Evolutionary conservation across 2,329 filamentous ascomycete genomes (phyloP), one percentile per base, ranked within the genome.

Genomic region (Fusarium dimerum): DNA sequence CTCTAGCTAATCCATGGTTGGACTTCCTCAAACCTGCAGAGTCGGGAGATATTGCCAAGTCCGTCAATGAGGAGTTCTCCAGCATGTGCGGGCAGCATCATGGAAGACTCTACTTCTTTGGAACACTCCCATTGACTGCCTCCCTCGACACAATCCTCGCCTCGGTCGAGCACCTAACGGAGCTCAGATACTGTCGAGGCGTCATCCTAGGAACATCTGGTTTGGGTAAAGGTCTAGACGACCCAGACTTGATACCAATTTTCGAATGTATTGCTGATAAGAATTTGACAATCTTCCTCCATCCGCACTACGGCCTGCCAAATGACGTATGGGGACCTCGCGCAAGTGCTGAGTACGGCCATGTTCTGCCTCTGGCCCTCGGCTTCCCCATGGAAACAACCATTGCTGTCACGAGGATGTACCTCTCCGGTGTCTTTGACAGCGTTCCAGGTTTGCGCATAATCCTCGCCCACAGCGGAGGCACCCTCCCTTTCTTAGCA

Each of bases 351-450:
- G 86, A 87, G 54, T 96, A 95, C 67, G 92, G 92, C 0, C 92
- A 96, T 68, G 91, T 96, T 1, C 78, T 97, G 3, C 89, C 92
- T 0, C 76, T 97, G 1, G 90, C 91, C 0, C 76, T 97, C 4
- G 92, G 92, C 0, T 96, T 96, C 68, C 92, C 92, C 0, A 83
- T 97, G 60, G 92, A 97, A 73, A 97, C 92, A 1, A 96, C 92
- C 2, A 93, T 97, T 62, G 90, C 92, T 0, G 86, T 96, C 2
- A 85, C 89, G 5, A 80, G 92, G 43, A 95, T 97, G 90, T 86
- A 91, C 48, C 76, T 97, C n/a, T 83, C 87, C 0, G 89, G 90
- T 0, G 88, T 95, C 0, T 96, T 94, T 70, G 91, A 96, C 69
- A 78, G 82, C 10, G 88, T 91, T 42, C 82, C 81, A 0, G 75